Conservation (phyloP, 768 basidiomycete genomes). For the Boletus huronensis region DNA sequence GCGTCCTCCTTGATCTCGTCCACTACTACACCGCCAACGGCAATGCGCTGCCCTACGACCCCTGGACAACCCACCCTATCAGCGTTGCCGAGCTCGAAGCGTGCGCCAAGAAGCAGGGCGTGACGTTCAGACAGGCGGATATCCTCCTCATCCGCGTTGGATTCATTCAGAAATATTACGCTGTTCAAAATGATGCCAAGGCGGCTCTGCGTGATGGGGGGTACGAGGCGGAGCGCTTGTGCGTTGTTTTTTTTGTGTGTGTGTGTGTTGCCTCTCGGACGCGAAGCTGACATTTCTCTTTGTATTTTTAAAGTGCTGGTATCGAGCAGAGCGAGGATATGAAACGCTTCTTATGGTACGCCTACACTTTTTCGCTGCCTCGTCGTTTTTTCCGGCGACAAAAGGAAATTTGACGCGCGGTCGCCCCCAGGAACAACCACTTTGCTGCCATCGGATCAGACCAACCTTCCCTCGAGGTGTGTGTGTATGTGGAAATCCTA, state of each 20-base stretch:
- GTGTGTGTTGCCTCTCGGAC: not conserved
- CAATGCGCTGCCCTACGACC: constrained; percentile 53
- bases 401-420: not conserved
- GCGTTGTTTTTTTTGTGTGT: constrained; percentile 20
- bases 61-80: constrained; percentile 55
- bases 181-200: constrained; percentile 40
- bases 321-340: constrained; percentile 67
- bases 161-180: constrained; percentile 56
- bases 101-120: constrained; percentile 56
- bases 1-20: constrained; percentile 64
- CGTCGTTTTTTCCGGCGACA: not conserved
- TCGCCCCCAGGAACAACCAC: constrained; percentile 57
- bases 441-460: constrained; percentile 69
- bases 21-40: constrained; percentile 42
- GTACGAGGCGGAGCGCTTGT: constrained; percentile 48
- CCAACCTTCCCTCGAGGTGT: constrained; percentile 61
- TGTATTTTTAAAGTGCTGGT: constrained; percentile 46
- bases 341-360: constrained; percentile 70
- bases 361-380: not conserved
- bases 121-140: constrained; percentile 56
- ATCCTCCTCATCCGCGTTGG: constrained; percentile 59
- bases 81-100: constrained; percentile 53
- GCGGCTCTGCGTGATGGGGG: constrained; percentile 39
- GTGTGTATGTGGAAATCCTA: not conserved
- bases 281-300: not conserved